Percentiles rank a stretch among this genome's conserved stretches.
These are phyloP conservation scores for Rosa multiflora DNA, from an alignment of 306 rosid genomes.

Conservation along the genomic window DNA sequence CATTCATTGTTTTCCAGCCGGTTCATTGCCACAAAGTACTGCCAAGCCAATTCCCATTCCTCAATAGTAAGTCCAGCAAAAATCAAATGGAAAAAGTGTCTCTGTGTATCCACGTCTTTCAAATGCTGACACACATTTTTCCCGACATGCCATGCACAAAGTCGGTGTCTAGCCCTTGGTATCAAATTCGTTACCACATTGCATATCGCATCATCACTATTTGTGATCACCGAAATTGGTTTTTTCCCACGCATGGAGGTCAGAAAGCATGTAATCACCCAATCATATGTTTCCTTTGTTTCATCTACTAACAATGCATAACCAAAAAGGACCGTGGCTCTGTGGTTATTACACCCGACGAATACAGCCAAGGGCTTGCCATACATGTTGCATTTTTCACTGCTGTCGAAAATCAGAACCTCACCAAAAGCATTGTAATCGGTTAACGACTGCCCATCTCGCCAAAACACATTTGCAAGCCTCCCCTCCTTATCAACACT, in stretches of 20 bases:
- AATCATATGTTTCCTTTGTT: background rate
- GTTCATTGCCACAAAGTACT: background rate
- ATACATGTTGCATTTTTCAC: background rate
- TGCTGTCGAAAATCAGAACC: background rate
- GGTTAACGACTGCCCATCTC: background rate
- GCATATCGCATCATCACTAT: background rate
- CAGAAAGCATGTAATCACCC: background rate
- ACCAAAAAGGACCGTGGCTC: background rate
- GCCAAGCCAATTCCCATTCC: background rate
- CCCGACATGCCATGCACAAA: conserved; percentile 4
- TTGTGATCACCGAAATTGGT: background rate
- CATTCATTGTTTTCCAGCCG: background rate
- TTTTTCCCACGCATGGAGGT: conserved; percentile 1
- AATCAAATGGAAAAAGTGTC: background rate
- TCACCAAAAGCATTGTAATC: conserved; percentile 5
- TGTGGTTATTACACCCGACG: background rate
- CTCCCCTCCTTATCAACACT: background rate
- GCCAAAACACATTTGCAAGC: conserved; percentile 5
- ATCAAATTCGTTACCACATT: background rate
- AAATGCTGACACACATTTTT: background rate
- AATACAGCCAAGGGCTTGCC: background rate
- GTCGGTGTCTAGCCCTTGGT: background rate
- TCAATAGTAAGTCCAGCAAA: background rate
- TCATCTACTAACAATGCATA: background rate
- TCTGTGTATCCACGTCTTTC: background rate